Evolutionary conservation across 106 monocot genomes (phyloP).

Genomic region (Gastrodia elata): DNA sequence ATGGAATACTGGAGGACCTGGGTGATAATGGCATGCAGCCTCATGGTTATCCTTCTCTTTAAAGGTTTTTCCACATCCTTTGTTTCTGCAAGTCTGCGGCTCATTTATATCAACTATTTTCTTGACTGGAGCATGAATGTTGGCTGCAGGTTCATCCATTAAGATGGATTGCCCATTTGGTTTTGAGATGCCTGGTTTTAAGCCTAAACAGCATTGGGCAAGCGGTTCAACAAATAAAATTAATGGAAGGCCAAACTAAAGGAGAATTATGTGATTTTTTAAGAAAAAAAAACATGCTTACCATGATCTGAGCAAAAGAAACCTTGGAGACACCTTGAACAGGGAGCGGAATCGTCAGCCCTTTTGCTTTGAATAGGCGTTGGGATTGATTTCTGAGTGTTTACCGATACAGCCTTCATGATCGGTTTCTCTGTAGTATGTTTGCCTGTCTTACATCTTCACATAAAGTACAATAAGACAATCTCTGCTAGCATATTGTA

Average conservation of each 20-base stretch:
- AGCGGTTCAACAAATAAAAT: neutral
- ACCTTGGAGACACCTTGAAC: conserved; percentile 89
- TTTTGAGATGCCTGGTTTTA: conserved; percentile 47
- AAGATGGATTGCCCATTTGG: conserved; percentile 3
- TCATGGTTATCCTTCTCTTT: conserved; percentile 97
- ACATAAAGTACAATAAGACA: conserved; percentile 6
- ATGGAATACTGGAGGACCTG: conserved; percentile 84
- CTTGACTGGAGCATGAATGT: conserved; percentile 29
- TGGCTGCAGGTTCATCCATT: conserved; percentile 15
- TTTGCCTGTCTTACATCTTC: conserved; percentile 85
- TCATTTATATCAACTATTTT: conserved; percentile 64
- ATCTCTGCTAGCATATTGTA: neutral
- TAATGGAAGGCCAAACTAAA: neutral
- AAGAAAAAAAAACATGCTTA: conserved; percentile 13
- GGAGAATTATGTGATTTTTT: too few species aligned
- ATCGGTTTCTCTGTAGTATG: conserved; percentile 86
- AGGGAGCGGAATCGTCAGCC: conserved; percentile 19
- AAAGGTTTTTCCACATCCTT: conserved; percentile 88
- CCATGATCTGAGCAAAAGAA: conserved; percentile 98
- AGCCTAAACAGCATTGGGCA: conserved; percentile 30
- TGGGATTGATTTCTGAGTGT: conserved; percentile 26
- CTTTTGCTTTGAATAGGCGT: conserved; percentile 18
- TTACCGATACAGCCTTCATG: conserved; percentile 31
- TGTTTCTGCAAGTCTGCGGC: conserved; percentile 67
- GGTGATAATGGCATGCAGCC: conserved; percentile 82